Base-by-base conservation (phyloP, 2,329 filamentous ascomycete genomes). In the Escovopsis sp. region DNA sequence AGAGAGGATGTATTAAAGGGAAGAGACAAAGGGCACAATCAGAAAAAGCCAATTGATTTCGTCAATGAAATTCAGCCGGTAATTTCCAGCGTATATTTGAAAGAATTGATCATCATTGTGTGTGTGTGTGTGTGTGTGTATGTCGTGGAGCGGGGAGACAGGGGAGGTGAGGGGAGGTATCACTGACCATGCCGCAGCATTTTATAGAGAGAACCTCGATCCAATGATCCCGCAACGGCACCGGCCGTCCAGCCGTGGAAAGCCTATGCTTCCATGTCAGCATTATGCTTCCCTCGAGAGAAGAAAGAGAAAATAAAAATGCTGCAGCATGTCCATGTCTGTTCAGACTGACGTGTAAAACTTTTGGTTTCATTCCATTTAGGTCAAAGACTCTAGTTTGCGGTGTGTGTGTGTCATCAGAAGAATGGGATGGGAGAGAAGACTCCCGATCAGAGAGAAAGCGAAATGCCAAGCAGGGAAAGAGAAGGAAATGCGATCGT, bases 371-470 rank as follows among this genome's bases (percentile, higher is more conserved):
- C 82, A 88, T 79, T 70, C 75, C 68, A 58, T 56, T 42, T 57
- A 66, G 79, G 76, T 92, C 84, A 90, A 90, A 92, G 84, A 92
- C 84, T 92, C 84, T 92, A 92, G 82, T 87, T 87, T 78, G 77
- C 72, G 79, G 80, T 85, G 78, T 71, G 68, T 65, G 66, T 58
- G 63, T 85, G 76, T 87, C 83, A 88, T 88, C 83, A 85, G 57
- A 61, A 60, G 65, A 41, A 28, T 33, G 44, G 40, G 38, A 41
- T 34, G 18, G 30, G 31, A 29, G 18, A 17, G n/a, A n/a, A n/a
- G n/a, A n/a, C n/a, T 36, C 14, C 11, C 21, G 11, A 9, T 25
- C 11, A 11, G 8, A 25, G 21, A 4, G 7, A 9, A 25, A 25
- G 33, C 15, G 28, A 16, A 37, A 38, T 37, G 32, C 27, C 9